Evolutionary conservation across 1,284 basidiomycete genomes (phyloP).

Genomic region (Athelia sp.): DNA sequence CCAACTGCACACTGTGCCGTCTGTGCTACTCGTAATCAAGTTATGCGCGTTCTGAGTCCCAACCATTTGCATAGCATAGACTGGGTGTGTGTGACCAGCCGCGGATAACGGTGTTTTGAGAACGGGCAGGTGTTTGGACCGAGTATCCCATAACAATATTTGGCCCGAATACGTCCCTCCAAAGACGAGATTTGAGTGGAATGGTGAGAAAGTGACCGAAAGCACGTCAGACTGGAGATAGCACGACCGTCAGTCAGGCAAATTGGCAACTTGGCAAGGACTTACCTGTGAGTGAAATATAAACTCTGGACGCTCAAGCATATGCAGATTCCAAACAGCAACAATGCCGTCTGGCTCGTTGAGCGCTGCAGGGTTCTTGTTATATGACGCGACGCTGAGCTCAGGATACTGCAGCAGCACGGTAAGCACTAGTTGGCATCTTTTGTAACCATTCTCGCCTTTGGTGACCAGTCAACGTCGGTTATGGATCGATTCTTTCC

Average conservation of each 20-base stretch:
- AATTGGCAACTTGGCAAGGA: conserved; percentile 6
- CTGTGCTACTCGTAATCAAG: conserved; percentile 91
- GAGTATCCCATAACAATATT: conserved; percentile 98
- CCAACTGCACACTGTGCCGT: conserved; percentile 97
- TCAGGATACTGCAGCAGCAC: conserved; percentile 76
- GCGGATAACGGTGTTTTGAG: conserved; percentile 95
- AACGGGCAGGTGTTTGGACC: conserved; percentile 91
- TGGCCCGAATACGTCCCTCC: conserved; percentile 99
- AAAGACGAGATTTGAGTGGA: conserved; percentile 95
- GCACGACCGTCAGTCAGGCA: conserved; percentile 11
- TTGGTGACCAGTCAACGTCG: conserved; percentile 95
- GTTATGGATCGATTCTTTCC: conserved; percentile 92
- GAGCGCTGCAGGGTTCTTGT: conserved; percentile 86
- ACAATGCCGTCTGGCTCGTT: conserved; percentile 97
- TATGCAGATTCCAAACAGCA: conserved; percentile 95
- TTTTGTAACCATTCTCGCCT: conserved; percentile 46
- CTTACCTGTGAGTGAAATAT: conserved; percentile 93
- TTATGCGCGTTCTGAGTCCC: conserved; percentile 99
- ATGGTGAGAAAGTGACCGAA: conserved; percentile 94
- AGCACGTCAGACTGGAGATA: conserved; percentile 85
- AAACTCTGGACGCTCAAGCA: conserved; percentile 94
- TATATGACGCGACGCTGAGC: conserved; percentile 91
- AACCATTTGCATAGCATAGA: conserved; percentile 96
- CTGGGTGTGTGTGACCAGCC: conserved; percentile 95
- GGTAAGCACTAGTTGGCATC: neutral